Conservation (phyloP, 1,284 basidiomycete species). For the Tilletia setariae region DNA sequence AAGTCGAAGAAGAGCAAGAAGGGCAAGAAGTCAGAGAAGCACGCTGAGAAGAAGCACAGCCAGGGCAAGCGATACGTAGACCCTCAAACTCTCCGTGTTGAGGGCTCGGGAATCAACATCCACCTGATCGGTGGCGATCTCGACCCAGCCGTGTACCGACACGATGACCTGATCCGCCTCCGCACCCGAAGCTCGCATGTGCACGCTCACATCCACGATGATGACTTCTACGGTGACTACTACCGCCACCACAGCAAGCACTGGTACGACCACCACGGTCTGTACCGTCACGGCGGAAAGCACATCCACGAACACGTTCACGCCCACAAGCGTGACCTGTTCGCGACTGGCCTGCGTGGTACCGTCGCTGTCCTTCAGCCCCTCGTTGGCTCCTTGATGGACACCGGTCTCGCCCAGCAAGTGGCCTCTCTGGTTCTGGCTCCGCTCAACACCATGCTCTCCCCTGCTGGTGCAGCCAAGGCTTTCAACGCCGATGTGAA, state of each 20-base stretch:
- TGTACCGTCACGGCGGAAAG: background rate
- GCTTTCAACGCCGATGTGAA: background rate
- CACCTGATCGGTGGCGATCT: conserved; percentile 7
- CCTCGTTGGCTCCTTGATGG: conserved; percentile 1
- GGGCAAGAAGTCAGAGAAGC: conserved; percentile 10
- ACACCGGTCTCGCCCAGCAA: conserved; percentile 13
- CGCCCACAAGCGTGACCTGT: conserved; percentile 11
- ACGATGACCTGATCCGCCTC: conserved; percentile 8
- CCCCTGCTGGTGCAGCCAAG: background rate
- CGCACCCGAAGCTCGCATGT: conserved; percentile 2
- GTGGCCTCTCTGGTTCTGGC: conserved; percentile 13
- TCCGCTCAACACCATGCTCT: background rate
- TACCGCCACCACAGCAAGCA: conserved; percentile 10
- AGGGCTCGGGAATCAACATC: background rate
- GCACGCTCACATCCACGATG: background rate
- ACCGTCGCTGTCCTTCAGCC: conserved; percentile 10
- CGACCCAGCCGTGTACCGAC: conserved; percentile 7
- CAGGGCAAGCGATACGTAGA: background rate
- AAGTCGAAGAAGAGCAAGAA: conserved; percentile 16
- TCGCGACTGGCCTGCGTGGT: conserved; percentile 3
- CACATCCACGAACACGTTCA: conserved; percentile 5
- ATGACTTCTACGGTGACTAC: conserved; percentile 6
- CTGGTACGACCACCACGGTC: conserved; percentile 7
- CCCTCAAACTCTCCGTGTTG: background rate
- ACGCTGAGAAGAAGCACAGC: conserved; percentile 2